Percentiles rank a stretch among this genome's conserved stretches.
Conservation (phyloP, 192 early-diverging fungal species). For the Coemansia sp. region DNA sequence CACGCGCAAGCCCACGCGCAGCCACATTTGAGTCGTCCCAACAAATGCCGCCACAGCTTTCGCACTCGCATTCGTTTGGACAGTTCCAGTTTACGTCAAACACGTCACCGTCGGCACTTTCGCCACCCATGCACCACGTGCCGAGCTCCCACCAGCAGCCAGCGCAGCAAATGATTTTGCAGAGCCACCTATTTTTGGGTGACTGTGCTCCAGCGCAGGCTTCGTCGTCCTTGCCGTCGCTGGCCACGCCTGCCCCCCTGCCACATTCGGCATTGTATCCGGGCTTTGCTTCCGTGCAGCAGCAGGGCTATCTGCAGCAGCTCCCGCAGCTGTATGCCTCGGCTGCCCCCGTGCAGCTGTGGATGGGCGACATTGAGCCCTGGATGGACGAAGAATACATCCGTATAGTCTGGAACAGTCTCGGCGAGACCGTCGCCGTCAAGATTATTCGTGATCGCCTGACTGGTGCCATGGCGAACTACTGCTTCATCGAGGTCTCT, state of each 20-base stretch:
- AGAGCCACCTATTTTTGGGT: not conserved
- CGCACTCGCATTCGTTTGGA: slow-evolving; percentile 8
- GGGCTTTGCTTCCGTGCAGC: not conserved
- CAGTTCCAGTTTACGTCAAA: slow-evolving; percentile 6
- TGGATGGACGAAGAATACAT: slow-evolving; percentile 99
- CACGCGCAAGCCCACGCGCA: slow-evolving; percentile 3
- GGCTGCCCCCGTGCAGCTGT: slow-evolving; percentile 46
- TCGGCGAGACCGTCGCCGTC: slow-evolving; percentile 86
- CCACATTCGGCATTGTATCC: slow-evolving; percentile 1
- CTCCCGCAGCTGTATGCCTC: slow-evolving; percentile 9
- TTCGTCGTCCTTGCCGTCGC: not conserved
- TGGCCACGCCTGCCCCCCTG: not conserved
- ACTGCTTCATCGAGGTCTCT: slow-evolving; percentile 92
- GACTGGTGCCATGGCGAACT: slow-evolving; percentile 77
- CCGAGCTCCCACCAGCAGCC: not conserved
- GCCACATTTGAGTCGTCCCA: not conserved
- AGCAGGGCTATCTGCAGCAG: slow-evolving; percentile 14
- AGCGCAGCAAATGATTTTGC: not conserved
- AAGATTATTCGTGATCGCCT: slow-evolving; percentile 95
- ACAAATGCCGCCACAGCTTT: slow-evolving; percentile 18
- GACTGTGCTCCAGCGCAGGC: not conserved
- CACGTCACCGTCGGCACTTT: not conserved
- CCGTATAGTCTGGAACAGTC: slow-evolving; percentile 77
- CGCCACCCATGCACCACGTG: not conserved
- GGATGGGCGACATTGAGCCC: slow-evolving; percentile 96